These are phyloP conservation scores for Saitozyma podzolica DNA, from an alignment of 768 basidiomycete genomes.

Conservation along the genomic window DNA sequence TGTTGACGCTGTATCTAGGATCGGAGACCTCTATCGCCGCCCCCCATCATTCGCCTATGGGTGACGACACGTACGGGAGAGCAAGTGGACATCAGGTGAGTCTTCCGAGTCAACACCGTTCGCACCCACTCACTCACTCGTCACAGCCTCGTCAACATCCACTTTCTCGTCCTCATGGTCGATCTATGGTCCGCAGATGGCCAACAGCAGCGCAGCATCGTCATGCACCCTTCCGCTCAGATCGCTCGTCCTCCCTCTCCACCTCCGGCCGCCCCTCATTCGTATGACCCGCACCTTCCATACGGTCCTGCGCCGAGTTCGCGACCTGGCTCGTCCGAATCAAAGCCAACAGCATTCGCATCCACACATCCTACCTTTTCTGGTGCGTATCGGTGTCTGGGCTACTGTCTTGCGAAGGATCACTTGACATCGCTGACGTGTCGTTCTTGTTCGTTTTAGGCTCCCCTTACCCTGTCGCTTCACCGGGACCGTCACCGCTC, in stretches of 20 bases:
- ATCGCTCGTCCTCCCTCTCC: neutral
- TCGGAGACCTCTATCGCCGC: slow-evolving; percentile 86
- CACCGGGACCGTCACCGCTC: slow-evolving; percentile 8
- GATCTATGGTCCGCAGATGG: slow-evolving; percentile 87
- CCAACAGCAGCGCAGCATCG: slow-evolving; percentile 80
- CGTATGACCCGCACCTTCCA: neutral
- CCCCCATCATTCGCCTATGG: slow-evolving; percentile 59
- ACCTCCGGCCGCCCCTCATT: neutral
- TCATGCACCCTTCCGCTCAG: slow-evolving; percentile 74
- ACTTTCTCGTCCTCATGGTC: slow-evolving; percentile 87
- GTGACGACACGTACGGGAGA: slow-evolving; percentile 25
- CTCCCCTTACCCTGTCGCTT: neutral
- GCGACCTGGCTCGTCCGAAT: neutral
- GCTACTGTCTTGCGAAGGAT: too few species aligned
- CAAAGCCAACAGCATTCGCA: neutral
- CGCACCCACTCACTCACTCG: neutral
- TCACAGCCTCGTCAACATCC: slow-evolving; percentile 74
- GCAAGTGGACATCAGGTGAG: slow-evolving; percentile 15
- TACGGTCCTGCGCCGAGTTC: neutral
- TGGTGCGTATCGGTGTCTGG: too few species aligned
- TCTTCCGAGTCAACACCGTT: neutral
- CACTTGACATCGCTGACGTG: too few species aligned
- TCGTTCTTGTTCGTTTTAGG: too few species aligned
- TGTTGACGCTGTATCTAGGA: slow-evolving; percentile 60
- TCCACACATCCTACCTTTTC: too few species aligned